Conservation (phyloP, 1,284 basidiomycete species). For the Ustilago vetiveriae region DNA sequence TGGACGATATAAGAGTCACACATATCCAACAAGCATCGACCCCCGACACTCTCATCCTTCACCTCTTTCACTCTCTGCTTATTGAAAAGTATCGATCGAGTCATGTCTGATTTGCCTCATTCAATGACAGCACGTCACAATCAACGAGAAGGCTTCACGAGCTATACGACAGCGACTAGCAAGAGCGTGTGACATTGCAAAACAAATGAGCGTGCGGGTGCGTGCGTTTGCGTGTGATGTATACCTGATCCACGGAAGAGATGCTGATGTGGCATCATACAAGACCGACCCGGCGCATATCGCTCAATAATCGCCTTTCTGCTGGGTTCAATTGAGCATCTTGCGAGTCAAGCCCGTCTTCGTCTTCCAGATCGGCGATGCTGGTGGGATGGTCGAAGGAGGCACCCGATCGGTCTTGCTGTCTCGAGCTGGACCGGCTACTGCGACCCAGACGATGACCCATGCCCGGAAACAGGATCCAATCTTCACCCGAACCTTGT, state of each 20-base stretch:
- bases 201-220: slow-evolving; percentile 7
- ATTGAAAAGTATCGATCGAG: no score
- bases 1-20: no score
- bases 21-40: no score
- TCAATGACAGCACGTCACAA: no score
- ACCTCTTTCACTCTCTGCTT: no score
- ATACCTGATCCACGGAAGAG: no score
- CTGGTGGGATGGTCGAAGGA: slow-evolving; percentile 35
- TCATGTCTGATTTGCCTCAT: no score
- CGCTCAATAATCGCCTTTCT: slow-evolving; percentile 44
- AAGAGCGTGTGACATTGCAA: background rate
- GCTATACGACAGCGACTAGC: background rate
- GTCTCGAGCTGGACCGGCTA: slow-evolving; percentile 1
- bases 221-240: no score
- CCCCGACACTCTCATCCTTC: no score
- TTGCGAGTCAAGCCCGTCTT: slow-evolving; percentile 28
- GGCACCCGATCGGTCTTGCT: background rate
- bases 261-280: slow-evolving; percentile 7
- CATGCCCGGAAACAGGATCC: slow-evolving; percentile 58
- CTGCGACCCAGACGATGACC: slow-evolving; percentile 26
- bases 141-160: background rate
- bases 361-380: slow-evolving; percentile 45
- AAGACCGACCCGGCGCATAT: slow-evolving; percentile 47
- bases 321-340: slow-evolving; percentile 35
- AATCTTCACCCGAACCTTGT: slow-evolving; percentile 49